Base-by-base conservation (phyloP, 805 yeast species). In the Wickerhamomyces xylosicus region DNA sequence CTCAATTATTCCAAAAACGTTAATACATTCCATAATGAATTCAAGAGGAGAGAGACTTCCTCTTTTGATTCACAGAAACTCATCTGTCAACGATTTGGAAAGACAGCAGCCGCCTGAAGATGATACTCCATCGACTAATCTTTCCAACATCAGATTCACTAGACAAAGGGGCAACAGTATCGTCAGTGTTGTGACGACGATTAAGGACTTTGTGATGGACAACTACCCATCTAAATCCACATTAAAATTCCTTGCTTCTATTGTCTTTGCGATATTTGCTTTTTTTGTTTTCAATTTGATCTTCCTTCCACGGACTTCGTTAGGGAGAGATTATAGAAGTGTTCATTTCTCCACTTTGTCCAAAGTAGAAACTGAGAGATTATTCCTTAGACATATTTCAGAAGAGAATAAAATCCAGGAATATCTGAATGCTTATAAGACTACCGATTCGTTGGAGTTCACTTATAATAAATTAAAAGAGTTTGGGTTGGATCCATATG, bases 241-340 rank as follows among this genome's bases (percentile, higher is more conserved):
- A 2, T 36, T 41, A 22, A 44, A 48, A 19, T 48, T 51, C 38
- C 35, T 47, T 4, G 57, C 56, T 0, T 45, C 48, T 5, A 27
- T 47, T 3, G 31, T 50, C 3, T 54, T 56, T 56, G 55, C 50
- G 1, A 3, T 49, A 2, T 32, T 50, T 15, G 57, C 38, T 37
- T 58, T 47, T 14, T 56, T 31, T 21, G 51, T 38, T 35, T 76
- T 83, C 53, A 74, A 83, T 32, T 63, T 85, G 37, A 74, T 80
- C 0, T 87, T 87, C 54, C 64, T 86, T 14, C 96, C 95, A 2
- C 59, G 95, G 41, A 85, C 97, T 1, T 84, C 95, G 2, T 62
- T 85, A 16, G 75, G 82, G 37, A 64, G 95, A 46, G 96, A 89
- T 57, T 74, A 83, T 50, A 70, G 90, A 49, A 62, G 95, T 37